phyloP scores from a whole-genome alignment of 2,329 filamentous ascomycete species.

The Chrysoporthe puriensis region DNA sequence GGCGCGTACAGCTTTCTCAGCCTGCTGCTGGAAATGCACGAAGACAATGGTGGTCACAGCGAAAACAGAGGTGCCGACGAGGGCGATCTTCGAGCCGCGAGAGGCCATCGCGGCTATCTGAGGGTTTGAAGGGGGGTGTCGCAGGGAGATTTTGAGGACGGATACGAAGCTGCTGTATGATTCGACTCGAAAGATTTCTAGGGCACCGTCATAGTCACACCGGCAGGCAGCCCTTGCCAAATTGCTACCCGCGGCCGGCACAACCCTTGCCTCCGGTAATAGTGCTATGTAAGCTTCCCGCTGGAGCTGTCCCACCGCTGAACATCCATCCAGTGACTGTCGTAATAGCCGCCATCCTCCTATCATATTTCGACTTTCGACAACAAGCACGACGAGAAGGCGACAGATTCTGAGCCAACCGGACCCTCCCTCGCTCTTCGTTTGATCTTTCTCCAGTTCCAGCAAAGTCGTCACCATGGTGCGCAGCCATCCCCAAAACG shows the following conservation, averaged over 20 bases:
- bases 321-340: slow-evolving; percentile 10
- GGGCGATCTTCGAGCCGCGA: slow-evolving; percentile 82
- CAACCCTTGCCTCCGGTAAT: neutral
- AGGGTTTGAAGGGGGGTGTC: too few relatives aligned
- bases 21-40: slow-evolving; percentile 87
- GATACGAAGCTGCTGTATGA: slow-evolving; percentile 2
- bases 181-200: neutral
- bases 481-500: slow-evolving; percentile 11
- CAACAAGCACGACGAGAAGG: neutral
- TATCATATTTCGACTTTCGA: neutral
- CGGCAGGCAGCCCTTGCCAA: slow-evolving; percentile 17
- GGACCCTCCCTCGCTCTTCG: neutral
- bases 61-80: slow-evolving; percentile 76
- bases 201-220: slow-evolving; percentile 6
- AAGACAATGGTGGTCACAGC: slow-evolving; percentile 77
- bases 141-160: neutral
- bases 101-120: slow-evolving; percentile 67
- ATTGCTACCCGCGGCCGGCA: neutral
- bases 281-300: slow-evolving; percentile 22
- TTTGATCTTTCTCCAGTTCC: too few relatives aligned
- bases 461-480: slow-evolving; percentile 27
- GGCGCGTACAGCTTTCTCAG: slow-evolving; percentile 74
- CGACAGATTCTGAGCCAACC: neutral
- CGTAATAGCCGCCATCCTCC: slow-evolving; percentile 20
- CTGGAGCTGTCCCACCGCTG: slow-evolving; percentile 25